Conservation (phyloP, 768 basidiomycete species). For the Lactifluus volemus region DNA sequence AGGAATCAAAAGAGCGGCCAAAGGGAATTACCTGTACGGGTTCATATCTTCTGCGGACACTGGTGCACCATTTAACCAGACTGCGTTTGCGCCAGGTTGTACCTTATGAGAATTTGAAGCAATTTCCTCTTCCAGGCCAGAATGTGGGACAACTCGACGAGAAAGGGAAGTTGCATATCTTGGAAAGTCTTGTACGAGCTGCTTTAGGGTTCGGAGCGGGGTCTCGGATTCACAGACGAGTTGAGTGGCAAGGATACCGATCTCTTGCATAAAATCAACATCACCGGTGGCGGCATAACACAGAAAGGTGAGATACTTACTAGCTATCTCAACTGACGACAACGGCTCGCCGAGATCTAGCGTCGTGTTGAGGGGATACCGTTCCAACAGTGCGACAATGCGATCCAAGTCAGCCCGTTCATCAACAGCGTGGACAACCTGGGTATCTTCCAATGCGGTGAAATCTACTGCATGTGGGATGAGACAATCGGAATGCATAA, state of each 20-base stretch:
- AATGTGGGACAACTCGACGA: slow-evolving; percentile 51
- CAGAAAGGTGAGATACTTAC: slow-evolving; percentile 5
- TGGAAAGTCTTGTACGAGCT: slow-evolving; percentile 83
- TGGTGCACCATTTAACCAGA: slow-evolving; percentile 76
- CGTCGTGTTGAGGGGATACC: slow-evolving; percentile 29
- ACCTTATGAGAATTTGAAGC: slow-evolving; percentile 45
- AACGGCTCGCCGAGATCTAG: slow-evolving; percentile 37
- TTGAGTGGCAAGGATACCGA: slow-evolving; percentile 69
- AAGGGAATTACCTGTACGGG: slow-evolving; percentile 45
- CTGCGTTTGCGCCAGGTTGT: slow-evolving; percentile 43
- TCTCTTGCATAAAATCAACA: slow-evolving; percentile 34
- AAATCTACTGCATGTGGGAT: not conserved
- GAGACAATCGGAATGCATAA: not conserved
- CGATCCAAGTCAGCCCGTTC: slow-evolving; percentile 9
- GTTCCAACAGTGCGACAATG: slow-evolving; percentile 9
- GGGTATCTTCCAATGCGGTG: slow-evolving; percentile 4
- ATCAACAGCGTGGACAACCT: slow-evolving; percentile 10
- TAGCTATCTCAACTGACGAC: slow-evolving; percentile 42
- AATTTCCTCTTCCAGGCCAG: slow-evolving; percentile 46
- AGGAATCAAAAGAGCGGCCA: not conserved
- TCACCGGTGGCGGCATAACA: slow-evolving; percentile 29
- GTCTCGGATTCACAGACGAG: slow-evolving; percentile 54
- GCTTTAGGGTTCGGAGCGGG: slow-evolving; percentile 48
- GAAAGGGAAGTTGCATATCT: slow-evolving; percentile 70
- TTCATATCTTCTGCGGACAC: slow-evolving; percentile 58